Percentiles rank a stretch among this genome's conserved stretches.
Evolutionary conservation across 176 grass and related monocot genomes (phyloP).

Genomic region (Aegilops longissima): DNA sequence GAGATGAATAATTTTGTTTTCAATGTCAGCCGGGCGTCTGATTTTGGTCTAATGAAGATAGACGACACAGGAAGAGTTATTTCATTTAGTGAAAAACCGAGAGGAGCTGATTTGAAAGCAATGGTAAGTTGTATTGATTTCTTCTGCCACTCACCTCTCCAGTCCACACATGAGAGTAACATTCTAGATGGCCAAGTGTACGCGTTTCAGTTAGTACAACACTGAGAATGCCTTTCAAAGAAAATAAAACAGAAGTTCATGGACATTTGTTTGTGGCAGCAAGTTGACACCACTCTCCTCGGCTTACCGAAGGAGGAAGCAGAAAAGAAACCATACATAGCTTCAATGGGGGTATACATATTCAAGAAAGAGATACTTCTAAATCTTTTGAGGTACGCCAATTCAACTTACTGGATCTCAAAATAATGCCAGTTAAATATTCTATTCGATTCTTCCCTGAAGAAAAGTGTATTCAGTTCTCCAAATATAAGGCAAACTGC

Average conservation of each 20-base stretch:
- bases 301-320: slow-evolving; percentile 75
- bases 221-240: neutral
- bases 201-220: neutral
- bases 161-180: neutral
- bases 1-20: slow-evolving; percentile 14
- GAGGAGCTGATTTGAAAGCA: slow-evolving; percentile 73
- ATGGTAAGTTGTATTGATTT: slow-evolving; percentile 56
- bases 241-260: slow-evolving; percentile 15
- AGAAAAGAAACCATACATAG: slow-evolving; percentile 86
- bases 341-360: slow-evolving; percentile 85
- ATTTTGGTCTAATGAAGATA: slow-evolving; percentile 96
- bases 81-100: slow-evolving; percentile 93
- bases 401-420: slow-evolving; percentile 30
- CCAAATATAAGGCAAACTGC: neutral
- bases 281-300: slow-evolving; percentile 85
- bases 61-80: slow-evolving; percentile 66
- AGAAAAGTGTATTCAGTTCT: neutral
- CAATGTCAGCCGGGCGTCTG: slow-evolving; percentile 79
- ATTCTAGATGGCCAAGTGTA: slow-evolving; percentile 6
- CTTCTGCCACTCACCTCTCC: neutral
- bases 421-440: neutral
- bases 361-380: slow-evolving; percentile 93
- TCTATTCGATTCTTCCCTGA: neutral
- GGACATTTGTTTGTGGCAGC: slow-evolving; percentile 29
- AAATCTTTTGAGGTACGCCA: slow-evolving; percentile 84